Base-by-base conservation (phyloP, 2,329 filamentous ascomycete species). In the Phyllachora maydis region DNA sequence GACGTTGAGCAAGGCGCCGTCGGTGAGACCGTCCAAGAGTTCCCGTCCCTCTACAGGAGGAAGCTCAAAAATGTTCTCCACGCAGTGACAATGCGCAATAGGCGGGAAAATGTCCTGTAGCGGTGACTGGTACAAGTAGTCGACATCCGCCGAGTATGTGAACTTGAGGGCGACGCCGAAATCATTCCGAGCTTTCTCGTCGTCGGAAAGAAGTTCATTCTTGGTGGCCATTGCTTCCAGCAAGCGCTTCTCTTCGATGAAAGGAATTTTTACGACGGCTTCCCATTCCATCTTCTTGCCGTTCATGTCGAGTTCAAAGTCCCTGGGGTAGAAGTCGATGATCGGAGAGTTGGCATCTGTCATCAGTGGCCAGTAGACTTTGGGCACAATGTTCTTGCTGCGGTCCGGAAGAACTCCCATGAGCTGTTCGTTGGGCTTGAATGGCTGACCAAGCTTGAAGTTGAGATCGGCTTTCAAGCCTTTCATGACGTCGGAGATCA, bases 201-300 rank as follows among this genome's bases (percentile, higher is more conserved):
- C 78, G 3, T 71, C 61, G 3, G 67, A 67, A n/a, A 98, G 57
- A 2, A 76, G 50, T 19, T 71, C 55, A 32, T 95, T 83, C 43
- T 74, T 82, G 5, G 82, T 71, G 10, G 62, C 72, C 77, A 98
- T 93, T 6, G 85, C 88, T 18, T 58, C 52, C 26, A 98, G 57
- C 3, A 98, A 56, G 14, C 88, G 68, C 37, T 74, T 68, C 45
- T 98, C 85, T 28, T 98, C 81, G 32, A 98, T 98, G 49, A 98
- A 98, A 0, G 88, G 88, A 40, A 98, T 98, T 49, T 95, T 98
- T 33, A 98, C 82, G 18, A 98, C 85, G 14, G 88, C 88, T 44
- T 98, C 88, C 88, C 88, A 98, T 32, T 98, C 90, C 76, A 92
- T 90, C 54, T 92, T 98, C 56, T 98, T 98, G 29, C 88, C 90